Base-by-base conservation (phyloP, 139 green algal genomes). In the Deuterostichococcus epilithicus region DNA sequence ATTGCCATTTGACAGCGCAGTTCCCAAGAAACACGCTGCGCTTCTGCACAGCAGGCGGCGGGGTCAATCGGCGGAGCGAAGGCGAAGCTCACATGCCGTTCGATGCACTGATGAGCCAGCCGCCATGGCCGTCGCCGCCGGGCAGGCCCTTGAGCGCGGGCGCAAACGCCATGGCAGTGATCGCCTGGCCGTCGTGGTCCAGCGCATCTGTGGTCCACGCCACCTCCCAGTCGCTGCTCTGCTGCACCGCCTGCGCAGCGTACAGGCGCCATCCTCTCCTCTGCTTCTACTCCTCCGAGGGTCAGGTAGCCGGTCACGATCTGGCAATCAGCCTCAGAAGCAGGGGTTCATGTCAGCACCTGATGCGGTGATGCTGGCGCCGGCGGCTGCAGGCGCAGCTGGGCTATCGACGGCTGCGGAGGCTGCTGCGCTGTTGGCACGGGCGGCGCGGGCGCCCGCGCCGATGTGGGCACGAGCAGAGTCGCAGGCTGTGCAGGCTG, bases 91-190 rank as follows among this genome's bases (percentile, higher is more conserved):
- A 63, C 52, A 63, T 63, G 52, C 52, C 3, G 52, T 63, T 28
- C 18, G 52, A 63, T 5, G 58, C 74, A 30, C 67, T 80, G 66
- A 88, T 72, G 20, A 89, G 80, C 87, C 85, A 91, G 33, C 87
- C 87, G 20, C 70, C 86, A 67, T 91, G 85, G 35, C 88, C 86
- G 67, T 90, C 86, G 28, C 84, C 87, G 33, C 82, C 81, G 58
- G 82, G 80, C 47, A 92, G 81, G 15, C 84, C 85, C 1, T 82
- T 60, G 22, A 92, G 60, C 33, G 70, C 37, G 6, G 60, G 52
- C 5, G 70, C 44, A 44, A 76, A 85, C 3, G 47, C 47, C 63
- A 88, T 47, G n/a, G 68, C 78, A 32, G 38, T 59, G 8, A 89
- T 80, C 1, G 70, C 13, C 32, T 86, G 58, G 22, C 65, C 37